Base-by-base conservation (phyloP, 495 filamentous ascomycete species). In the Talaromyces thailandensis region DNA sequence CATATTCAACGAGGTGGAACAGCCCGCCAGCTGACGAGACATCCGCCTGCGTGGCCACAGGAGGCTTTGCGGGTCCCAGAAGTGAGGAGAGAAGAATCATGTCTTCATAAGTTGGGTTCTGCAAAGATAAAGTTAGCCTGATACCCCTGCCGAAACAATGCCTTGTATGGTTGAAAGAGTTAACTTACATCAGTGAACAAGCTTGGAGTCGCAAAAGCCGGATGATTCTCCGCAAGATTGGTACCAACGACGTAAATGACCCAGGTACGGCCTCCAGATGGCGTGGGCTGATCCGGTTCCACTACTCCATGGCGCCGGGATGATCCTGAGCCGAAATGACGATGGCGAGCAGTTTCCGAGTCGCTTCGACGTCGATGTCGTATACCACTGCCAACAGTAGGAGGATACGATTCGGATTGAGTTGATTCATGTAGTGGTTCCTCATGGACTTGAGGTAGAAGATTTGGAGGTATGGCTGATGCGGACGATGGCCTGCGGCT, bases 241-340 rank as follows among this genome's bases (percentile, higher is more conserved):
- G 88, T 88, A 53, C 88, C 88, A 56, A 91, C 85, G 11, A 91
- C 87, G 69, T 91, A 91, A 23, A 91, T 90, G 66, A 91, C 80
- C 88, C 88, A 91, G 69, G 85, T 90, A 68, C 88, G 77, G 63
- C 79, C 79, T 56, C 75, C 71, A 37, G 71, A 71, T 18, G 81
- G 76, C 35, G 79, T 65, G 16, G 78, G 70, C 52, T 82, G 75
- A 64, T 88, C 86, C 14, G 86, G 84, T 64, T 86, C 86, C 56
- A 89, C 85, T 21, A 89, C 82, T 12, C 86, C 86, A 68, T 89
- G 87, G 43, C 86, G 78, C 51, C 86, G 74, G 31, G 84, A 78
- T 18, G 85, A 79, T 56, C 86, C 86, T 37, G 85, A 83, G 3
- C 86, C 86, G 43, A 87, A 80, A 63, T 79, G 74, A 14, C 81